phyloP scores from a whole-genome alignment of 2,329 filamentous ascomycete genomes.

The Trichoderma harzianum region DNA sequence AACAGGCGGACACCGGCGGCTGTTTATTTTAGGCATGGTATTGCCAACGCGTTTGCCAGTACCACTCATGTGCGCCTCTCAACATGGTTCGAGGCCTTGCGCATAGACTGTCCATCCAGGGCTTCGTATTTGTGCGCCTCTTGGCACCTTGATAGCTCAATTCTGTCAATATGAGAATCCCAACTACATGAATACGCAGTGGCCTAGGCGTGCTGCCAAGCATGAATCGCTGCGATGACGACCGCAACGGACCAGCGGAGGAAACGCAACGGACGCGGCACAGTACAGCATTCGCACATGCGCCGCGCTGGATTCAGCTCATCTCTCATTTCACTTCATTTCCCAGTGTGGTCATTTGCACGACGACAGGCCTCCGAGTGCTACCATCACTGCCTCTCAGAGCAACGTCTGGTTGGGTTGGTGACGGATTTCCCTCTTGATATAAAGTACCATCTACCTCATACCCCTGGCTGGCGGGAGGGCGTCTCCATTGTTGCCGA shows the following conservation, averaged over 20 bases:
- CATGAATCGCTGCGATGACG: neutral
- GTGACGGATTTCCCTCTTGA: neutral
- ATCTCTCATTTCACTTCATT: neutral
- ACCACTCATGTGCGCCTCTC: neutral
- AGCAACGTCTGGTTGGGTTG: slow-evolving; percentile 2
- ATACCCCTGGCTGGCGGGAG: neutral
- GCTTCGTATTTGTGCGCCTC: neutral
- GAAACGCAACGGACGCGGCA: neutral
- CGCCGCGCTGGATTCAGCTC: neutral
- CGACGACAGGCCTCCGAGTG: neutral
- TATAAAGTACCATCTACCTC: neutral
- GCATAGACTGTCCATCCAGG: neutral
- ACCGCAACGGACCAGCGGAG: neutral
- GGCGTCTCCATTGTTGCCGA: slow-evolving; percentile 14
- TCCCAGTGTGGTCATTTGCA: neutral
- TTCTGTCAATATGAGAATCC: neutral
- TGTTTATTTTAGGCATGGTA: neutral
- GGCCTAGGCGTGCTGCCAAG: neutral
- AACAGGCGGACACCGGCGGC: neutral
- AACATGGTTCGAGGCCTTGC: neutral
- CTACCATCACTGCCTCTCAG: neutral
- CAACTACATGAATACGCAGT: neutral
- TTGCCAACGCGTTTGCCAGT: neutral
- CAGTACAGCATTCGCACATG: neutral
- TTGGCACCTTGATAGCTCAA: neutral